These are phyloP conservation scores for Cladobotryum mycophilum DNA, from an alignment of 2,329 filamentous ascomycete species.

Conservation along the genomic window DNA sequence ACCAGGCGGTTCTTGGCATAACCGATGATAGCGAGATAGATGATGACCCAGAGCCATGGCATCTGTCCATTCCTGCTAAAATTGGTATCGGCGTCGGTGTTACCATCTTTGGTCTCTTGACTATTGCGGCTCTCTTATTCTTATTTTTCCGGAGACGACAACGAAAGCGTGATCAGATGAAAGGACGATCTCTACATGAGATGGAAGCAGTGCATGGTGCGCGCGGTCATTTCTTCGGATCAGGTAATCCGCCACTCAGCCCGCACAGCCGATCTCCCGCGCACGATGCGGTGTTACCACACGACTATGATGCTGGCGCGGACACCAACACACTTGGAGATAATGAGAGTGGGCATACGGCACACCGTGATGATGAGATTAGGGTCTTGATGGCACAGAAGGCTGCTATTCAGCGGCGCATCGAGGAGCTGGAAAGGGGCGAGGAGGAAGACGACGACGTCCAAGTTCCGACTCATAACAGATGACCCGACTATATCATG, in stretches of 20 bases:
- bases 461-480: background rate
- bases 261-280: slow-evolving; percentile 1
- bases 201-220: slow-evolving; percentile 18
- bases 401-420: slow-evolving; percentile 28
- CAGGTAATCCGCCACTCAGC: slow-evolving; percentile 5
- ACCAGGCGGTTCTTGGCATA: slow-evolving; percentile 28
- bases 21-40: slow-evolving; percentile 27
- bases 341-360: slow-evolving; percentile 16
- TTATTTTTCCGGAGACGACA: slow-evolving; percentile 21
- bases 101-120: slow-evolving; percentile 23
- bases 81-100: slow-evolving; percentile 32
- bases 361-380: slow-evolving; percentile 26
- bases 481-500: background rate
- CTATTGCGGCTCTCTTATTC: slow-evolving; percentile 20
- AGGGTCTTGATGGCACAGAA: slow-evolving; percentile 28
- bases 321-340: slow-evolving; percentile 19
- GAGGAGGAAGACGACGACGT: background rate
- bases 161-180: background rate
- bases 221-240: slow-evolving; percentile 11
- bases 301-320: slow-evolving; percentile 24
- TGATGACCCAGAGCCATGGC: slow-evolving; percentile 13
- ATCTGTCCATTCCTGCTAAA: slow-evolving; percentile 25
- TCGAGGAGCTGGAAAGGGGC: slow-evolving; percentile 26
- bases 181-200: slow-evolving; percentile 15
- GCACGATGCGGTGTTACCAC: slow-evolving; percentile 22